Conservation (phyloP, 441 rosid genomes). For the Eruca vesicaria region DNA sequence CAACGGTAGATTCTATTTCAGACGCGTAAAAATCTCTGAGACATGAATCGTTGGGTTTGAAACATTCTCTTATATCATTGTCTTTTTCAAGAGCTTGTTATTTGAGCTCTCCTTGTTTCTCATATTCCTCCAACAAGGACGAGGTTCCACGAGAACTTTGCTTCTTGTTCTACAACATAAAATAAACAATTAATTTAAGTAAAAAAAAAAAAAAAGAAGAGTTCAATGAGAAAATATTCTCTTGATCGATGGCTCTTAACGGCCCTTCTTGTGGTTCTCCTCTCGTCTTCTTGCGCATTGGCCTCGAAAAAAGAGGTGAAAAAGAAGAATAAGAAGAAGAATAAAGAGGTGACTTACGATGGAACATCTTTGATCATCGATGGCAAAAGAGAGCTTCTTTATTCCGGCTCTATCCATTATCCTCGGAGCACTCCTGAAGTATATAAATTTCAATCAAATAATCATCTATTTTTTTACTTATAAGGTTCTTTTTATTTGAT, state of each 20-base stretch:
- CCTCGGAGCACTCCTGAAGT: conserved; percentile 91
- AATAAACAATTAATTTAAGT: background rate
- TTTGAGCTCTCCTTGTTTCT: conserved; percentile 38
- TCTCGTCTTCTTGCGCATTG: conserved; percentile 27
- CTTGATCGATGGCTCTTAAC: conserved; percentile 20
- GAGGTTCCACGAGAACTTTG: conserved; percentile 31
- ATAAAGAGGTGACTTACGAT: conserved; percentile 63
- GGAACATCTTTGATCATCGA: conserved; percentile 68
- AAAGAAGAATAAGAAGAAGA: conserved; percentile 14
- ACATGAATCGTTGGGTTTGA: conserved; percentile 8
- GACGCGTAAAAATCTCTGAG: conserved; percentile 34
- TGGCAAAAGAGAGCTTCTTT: conserved; percentile 78
- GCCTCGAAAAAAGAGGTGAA: conserved; percentile 22
- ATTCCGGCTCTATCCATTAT: conserved; percentile 91
- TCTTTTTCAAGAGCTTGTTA: conserved; percentile 14
- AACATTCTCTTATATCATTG: conserved; percentile 34
- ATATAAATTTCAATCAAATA: conserved; percentile 28
- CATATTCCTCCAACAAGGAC: conserved; percentile 33
- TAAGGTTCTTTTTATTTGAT: background rate
- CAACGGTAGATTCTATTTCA: conserved; percentile 37
- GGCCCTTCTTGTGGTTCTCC: conserved; percentile 27
- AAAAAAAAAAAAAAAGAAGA: background rate
- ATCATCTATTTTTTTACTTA: background rate
- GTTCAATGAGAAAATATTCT: conserved; percentile 17
- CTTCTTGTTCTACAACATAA: conserved; percentile 23